Evolutionary conservation across 2,329 filamentous ascomycete species (phyloP).

Genomic region (Macrophomina pseudophaseolina): DNA sequence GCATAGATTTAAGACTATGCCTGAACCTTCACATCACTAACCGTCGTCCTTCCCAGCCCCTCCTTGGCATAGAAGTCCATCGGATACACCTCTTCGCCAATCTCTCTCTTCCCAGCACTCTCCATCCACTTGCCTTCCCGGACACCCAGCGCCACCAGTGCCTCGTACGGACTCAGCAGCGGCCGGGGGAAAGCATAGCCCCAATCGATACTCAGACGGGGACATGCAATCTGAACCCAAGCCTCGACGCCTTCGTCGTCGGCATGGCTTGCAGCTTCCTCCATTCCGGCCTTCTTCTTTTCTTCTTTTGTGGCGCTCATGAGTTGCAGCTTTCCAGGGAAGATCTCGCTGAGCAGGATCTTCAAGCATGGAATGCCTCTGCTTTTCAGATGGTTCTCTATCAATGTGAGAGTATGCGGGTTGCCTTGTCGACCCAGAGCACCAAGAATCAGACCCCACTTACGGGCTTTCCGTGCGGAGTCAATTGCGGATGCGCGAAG

Average conservation of each 20-base stretch:
- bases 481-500: slow-evolving; percentile 78
- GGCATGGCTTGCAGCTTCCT: slow-evolving; percentile 45
- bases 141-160: slow-evolving; percentile 83
- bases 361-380: slow-evolving; percentile 82
- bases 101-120: slow-evolving; percentile 35
- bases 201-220: slow-evolving; percentile 97
- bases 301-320: slow-evolving; percentile 58
- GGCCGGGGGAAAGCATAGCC: slow-evolving; percentile 93
- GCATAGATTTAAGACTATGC: no score
- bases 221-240: slow-evolving; percentile 98
- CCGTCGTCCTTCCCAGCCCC: slow-evolving; percentile 78
- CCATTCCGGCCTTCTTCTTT: slow-evolving; percentile 42
- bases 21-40: not conserved
- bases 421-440: slow-evolving; percentile 94
- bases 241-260: slow-evolving; percentile 76
- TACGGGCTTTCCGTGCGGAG: slow-evolving; percentile 75
- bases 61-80: slow-evolving; percentile 99
- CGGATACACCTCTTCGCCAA: slow-evolving; percentile 73
- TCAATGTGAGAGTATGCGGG: slow-evolving; percentile 85
- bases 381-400: slow-evolving; percentile 76
- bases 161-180: slow-evolving; percentile 91
- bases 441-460: slow-evolving; percentile 95
- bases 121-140: slow-evolving; percentile 72
- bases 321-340: slow-evolving; percentile 90
- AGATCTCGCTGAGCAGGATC: slow-evolving; percentile 89